Conservation (phyloP, 768 basidiomycete species). For the Tulasnella sp. region DNA sequence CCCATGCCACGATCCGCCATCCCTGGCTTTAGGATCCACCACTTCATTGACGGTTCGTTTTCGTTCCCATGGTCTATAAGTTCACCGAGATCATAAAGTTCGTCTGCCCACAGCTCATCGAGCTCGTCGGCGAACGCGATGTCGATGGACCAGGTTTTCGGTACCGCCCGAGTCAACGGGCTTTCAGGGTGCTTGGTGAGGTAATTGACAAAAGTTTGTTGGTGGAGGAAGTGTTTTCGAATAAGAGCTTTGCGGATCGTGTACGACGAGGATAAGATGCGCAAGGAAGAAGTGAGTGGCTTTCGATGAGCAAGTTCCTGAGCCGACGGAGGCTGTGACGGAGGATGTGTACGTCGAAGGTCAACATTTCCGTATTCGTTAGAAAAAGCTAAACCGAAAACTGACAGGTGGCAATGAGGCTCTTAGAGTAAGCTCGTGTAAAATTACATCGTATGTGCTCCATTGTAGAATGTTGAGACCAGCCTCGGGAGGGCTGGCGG, state of each 20-base stretch:
- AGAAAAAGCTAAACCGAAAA: background rate
- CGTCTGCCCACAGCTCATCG: conserved; percentile 89
- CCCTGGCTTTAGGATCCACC: conserved; percentile 97
- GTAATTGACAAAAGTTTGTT: conserved; percentile 60
- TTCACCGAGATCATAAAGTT: conserved; percentile 79
- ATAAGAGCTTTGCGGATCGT: conserved; percentile 90
- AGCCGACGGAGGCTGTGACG: background rate
- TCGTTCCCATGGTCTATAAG: conserved; percentile 46
- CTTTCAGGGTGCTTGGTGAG: conserved; percentile 64
- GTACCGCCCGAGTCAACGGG: conserved; percentile 50
- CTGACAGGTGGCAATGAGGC: conserved; percentile 41
- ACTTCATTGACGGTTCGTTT: conserved; percentile 37
- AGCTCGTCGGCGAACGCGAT: conserved; percentile 89
- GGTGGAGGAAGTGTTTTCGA: conserved; percentile 86
- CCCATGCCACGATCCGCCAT: conserved; percentile 97
- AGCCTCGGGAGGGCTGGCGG: conserved; percentile 25
- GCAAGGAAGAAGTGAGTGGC: background rate
- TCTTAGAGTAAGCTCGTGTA: conserved; percentile 64
- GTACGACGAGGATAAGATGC: conserved; percentile 70
- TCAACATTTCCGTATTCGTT: background rate
- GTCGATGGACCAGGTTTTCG: conserved; percentile 78
- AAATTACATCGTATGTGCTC: conserved; percentile 84
- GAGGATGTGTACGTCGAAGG: background rate
- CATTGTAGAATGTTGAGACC: conserved; percentile 52
- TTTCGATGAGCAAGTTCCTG: background rate